A percentile compares a stretch with the other conserved stretches of the same genome.
Evolutionary conservation across 495 filamentous ascomycete species (phyloP).

Genomic region (Penicillium fimorum): DNA sequence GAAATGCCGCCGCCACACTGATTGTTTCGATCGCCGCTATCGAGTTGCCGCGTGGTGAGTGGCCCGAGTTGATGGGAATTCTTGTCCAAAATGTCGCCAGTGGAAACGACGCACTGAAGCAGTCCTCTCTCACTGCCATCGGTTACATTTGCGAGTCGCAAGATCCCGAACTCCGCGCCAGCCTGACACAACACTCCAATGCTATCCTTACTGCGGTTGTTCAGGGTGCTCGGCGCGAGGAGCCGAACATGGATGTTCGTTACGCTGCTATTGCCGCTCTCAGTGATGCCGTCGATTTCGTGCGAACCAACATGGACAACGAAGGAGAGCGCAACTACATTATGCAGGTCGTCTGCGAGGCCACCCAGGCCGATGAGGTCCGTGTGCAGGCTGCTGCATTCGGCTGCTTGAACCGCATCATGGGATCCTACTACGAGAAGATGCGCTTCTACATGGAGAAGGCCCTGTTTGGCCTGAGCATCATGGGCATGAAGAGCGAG

Average conservation of each 20-base stretch:
- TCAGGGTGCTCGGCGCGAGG: conserved; percentile 94
- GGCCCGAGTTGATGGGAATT: conserved; percentile 88
- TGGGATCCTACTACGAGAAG: conserved; percentile 97
- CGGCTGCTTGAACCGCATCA: conserved; percentile 95
- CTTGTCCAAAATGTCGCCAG: conserved; percentile 89
- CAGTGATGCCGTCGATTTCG: conserved; percentile 96
- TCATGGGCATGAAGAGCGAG: conserved; percentile 95
- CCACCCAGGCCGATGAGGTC: conserved; percentile 84
- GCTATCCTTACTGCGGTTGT: conserved; percentile 97
- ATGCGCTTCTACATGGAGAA: conserved; percentile 99
- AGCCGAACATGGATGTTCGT: conserved; percentile 84
- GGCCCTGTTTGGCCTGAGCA: conserved; percentile 96
- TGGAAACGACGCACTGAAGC: conserved; percentile 83
- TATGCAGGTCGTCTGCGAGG: conserved; percentile 99
- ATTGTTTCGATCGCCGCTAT: conserved; percentile 93
- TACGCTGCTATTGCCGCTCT: conserved; percentile 89
- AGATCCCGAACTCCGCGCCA: conserved; percentile 79
- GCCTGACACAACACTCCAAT: conserved; percentile 83
- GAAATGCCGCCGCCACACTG: conserved; percentile 88
- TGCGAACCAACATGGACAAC: conserved; percentile 96
- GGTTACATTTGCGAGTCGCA: conserved; percentile 97
- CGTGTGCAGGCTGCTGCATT: conserved; percentile 94
- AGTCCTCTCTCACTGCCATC: conserved; percentile 88
- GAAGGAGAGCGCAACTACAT: conserved; percentile 99
- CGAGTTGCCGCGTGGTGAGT: conserved; percentile 88